Conservation (phyloP, 352 stramenopile genomes). For the Aphanomyces cochlioides region DNA sequence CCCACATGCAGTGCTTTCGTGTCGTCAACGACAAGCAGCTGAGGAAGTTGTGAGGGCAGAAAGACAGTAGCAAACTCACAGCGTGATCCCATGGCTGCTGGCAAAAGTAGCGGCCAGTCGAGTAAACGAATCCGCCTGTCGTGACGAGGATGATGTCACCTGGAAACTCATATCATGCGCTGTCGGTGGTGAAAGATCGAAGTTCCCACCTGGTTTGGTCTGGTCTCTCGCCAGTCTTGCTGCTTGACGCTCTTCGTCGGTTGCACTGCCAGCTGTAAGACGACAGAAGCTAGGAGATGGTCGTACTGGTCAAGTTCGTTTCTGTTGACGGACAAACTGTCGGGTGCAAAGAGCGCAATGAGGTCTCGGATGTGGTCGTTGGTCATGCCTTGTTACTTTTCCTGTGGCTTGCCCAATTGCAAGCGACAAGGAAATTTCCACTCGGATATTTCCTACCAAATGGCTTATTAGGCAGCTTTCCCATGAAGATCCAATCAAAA, state of each 20-base stretch:
- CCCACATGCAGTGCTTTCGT: conserved; percentile 21
- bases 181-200: no score
- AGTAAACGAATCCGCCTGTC: conserved; percentile 14
- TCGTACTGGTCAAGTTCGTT: conserved; percentile 24
- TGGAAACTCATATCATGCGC: neutral
- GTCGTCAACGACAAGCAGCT: conserved; percentile 18
- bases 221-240: neutral
- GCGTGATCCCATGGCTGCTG: conserved; percentile 21
- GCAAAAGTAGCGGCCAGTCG: conserved; percentile 1
- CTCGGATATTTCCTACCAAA: neutral
- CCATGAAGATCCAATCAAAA: no score
- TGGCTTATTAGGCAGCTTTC: no score
- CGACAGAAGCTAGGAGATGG: neutral
- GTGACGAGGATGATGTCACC: conserved; percentile 27
- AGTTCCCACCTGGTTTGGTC: conserved; percentile 10
- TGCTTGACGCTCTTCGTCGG: conserved; percentile 8
- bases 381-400: neutral
- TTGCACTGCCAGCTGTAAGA: neutral
- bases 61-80: neutral
- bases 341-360: conserved; percentile 8
- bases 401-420: neutral
- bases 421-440: neutral
- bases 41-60: neutral
- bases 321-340: conserved; percentile 21
- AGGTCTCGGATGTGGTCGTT: conserved; percentile 1